Evolutionary conservation across 331 rosid genomes (phyloP), one percentile per base, ranked within the genome.

Genomic region (Quercus lobata): DNA sequence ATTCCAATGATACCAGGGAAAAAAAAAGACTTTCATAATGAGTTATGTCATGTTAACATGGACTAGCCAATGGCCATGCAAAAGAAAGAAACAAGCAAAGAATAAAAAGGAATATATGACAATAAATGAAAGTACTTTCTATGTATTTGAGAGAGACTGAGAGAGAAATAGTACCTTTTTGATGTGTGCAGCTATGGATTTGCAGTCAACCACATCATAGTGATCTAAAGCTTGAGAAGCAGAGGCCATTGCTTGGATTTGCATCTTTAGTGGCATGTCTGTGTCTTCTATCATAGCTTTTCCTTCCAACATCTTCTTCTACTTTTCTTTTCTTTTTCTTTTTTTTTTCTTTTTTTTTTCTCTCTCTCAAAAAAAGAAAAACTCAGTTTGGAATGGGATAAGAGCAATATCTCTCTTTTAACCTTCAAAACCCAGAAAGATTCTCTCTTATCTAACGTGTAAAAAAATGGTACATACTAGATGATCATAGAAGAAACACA

Each of bases 211-310:
- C 73, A 96, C 99, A 81, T 96, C 99, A 69, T 82, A 93, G 73
- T 90, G 89, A 87, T 93, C 99, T 75, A 96, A 82, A 89, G 99
- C 99, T 87, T 93, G 78, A 89, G 94, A 96, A 86, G 98, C 97
- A 76, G 94, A 80, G 35, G 93, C 90, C 98, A 85, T 96, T 81
- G 99, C 99, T 84, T 91, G 98, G 82, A 89, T 83, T 91, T 93
- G 99, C 99, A 96, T 96, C 98, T 91, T 89, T 65, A 35, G 80
- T 24, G 99, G 97, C 99, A 96, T 96, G 76, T 96, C 98, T 74
- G 94, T 89, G 66, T 93, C 99, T 78, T 88, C 86, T 16, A 96
- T 75, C 87, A 89, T 56, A 68, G 97, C 99, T 77, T 90, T 96
- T 30, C 99, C 99, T 89, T 93, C 97, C 90, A 96, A 89, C 99